Base-by-base conservation (phyloP, 2,329 filamentous ascomycete genomes). In the Myriosclerotinia curreyana region DNA sequence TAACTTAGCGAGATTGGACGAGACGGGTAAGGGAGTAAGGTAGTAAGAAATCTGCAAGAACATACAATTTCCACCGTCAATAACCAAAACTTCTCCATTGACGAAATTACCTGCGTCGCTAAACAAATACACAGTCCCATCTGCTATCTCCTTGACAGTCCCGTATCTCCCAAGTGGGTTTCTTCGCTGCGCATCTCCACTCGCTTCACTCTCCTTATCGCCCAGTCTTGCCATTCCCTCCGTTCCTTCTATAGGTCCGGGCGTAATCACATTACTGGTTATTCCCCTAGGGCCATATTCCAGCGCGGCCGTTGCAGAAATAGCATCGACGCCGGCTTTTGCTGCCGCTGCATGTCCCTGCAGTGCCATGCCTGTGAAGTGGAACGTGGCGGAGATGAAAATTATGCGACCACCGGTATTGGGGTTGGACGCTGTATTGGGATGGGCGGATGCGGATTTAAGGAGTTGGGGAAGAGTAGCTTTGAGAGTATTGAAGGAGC, bases 401-500 rank as follows among this genome's bases (percentile, higher is more conserved):
- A 97, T 85, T 73, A 98, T 92, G 65, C 93, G 87, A 12, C 93
- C 92, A 55, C 90, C 90, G 1, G 83, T 82, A 34, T 79, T 77
- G 0, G 80, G 79, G 65, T 84, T 84, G 2, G 84, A 82, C 69
- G 89, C 85, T 22, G 82, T 82, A 67, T 78, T 82, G 71, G 87
- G 79, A 51, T 74, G 71, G 71, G 83, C 84, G 42, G 79, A 77
- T 1, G 90, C 87, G n/a, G 92, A 96, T 71, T 86, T 82, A 15
- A 92, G 77, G 3, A 99, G 84, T 72, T 96, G 83, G 0, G 92
- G 91, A 42, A 97, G 79, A 0, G 92, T 95, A 4, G 94, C 92
- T 79, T 98, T 98, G 73, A 96, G 82, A 3, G 92, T 96, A 79
- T 98, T 96, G 79, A 90, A 99, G 20, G 91, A 96, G 40, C 95